A percentile compares a stretch with the other conserved stretches of the same genome.
Evolutionary conservation across 164 flowering plant species (phyloP).

Genomic region (Houttuynia cordata): DNA sequence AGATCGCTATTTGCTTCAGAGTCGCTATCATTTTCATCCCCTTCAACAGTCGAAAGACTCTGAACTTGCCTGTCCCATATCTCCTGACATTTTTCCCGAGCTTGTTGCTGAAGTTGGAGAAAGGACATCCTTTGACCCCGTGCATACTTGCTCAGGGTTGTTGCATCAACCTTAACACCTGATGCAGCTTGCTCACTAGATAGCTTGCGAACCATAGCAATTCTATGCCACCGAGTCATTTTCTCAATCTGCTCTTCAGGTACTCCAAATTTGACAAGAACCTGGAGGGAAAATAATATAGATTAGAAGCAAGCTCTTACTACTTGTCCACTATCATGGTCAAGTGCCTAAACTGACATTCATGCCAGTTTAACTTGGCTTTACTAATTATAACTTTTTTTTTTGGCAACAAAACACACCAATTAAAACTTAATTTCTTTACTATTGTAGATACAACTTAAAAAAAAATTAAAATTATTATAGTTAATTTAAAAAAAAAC

Average conservation of each 20-base stretch:
- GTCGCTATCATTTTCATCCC: conserved; percentile 80
- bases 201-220: conserved; percentile 92
- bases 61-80: conserved; percentile 92
- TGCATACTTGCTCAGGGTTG: conserved; percentile 81
- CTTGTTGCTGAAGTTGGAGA: conserved; percentile 96
- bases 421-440: no score
- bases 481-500: no score
- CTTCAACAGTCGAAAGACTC: conserved; percentile 65
- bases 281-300: conserved; percentile 26
- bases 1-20: conserved; percentile 92
- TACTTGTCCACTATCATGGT: no score
- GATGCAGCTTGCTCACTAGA: conserved; percentile 98
- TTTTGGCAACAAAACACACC: no score
- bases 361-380: no score
- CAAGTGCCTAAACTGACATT: no score
- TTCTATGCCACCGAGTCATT: conserved; percentile 95
- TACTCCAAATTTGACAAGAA: conserved; percentile 84
- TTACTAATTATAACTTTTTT: no score
- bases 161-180: conserved; percentile 83
- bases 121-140: conserved; percentile 98
- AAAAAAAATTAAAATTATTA: no score
- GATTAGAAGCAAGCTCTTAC: no score
- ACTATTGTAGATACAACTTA: no score
- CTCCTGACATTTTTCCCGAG: conserved; percentile 95
- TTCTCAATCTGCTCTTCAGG: conserved; percentile 85